phyloP scores from a whole-genome alignment of 2,329 filamentous ascomycete genomes.

The Emydomyces testavorans region DNA sequence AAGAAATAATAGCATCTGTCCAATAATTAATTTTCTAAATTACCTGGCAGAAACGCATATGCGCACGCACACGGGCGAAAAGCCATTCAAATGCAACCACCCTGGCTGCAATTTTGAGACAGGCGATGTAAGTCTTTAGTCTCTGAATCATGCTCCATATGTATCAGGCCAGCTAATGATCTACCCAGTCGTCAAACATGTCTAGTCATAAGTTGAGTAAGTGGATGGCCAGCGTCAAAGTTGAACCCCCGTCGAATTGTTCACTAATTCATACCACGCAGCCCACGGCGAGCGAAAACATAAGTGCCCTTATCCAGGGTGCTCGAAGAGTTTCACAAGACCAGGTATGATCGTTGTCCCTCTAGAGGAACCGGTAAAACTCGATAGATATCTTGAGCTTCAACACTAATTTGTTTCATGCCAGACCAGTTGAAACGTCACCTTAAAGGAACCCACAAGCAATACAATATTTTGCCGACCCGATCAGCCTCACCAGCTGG shows the following conservation, averaged over 20 bases:
- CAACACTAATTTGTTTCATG: not conserved
- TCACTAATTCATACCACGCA: constrained; percentile 16
- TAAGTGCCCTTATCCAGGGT: constrained; percentile 31
- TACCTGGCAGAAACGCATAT: constrained; percentile 32
- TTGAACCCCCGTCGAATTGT: not conserved
- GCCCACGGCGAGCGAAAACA: constrained; percentile 35
- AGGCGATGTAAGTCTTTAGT: constrained; percentile 32
- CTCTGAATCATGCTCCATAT: not conserved
- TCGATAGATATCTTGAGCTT: not conserved
- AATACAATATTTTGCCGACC: constrained; percentile 1
- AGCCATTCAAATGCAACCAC: constrained; percentile 34
- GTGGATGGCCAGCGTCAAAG: constrained; percentile 9
- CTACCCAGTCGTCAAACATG: constrained; percentile 34
- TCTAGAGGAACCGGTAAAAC: not conserved
- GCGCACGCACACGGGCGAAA: constrained; percentile 34
- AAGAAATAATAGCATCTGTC: too few species aligned
- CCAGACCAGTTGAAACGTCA: constrained; percentile 35
- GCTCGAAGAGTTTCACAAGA: constrained; percentile 35
- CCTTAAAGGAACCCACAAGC: constrained; percentile 30
- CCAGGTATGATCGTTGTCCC: constrained; percentile 35
- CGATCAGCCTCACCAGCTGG: constrained; percentile 2
- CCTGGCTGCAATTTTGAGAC: constrained; percentile 36
- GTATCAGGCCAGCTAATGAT: constrained; percentile 3
- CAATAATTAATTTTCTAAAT: not conserved
- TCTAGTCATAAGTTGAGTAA: constrained; percentile 36